phyloP scores from a whole-genome alignment of 441 rosid genomes.

The Gossypium schwendimanii region DNA sequence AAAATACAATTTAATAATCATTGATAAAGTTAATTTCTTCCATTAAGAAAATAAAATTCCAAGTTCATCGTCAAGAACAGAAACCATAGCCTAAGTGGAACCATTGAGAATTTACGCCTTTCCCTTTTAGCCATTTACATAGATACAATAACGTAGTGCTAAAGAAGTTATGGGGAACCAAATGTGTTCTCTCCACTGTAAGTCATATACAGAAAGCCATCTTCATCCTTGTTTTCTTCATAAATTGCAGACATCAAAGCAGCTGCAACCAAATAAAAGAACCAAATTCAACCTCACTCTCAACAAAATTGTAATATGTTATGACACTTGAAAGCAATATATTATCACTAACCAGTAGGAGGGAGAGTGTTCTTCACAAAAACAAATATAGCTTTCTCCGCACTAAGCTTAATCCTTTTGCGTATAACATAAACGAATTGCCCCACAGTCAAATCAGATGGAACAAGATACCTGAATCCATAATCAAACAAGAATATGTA shows the following conservation, averaged over 20 bases:
- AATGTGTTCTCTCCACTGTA: constrained; percentile 75
- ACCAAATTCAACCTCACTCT: neutral
- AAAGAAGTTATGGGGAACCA: constrained; percentile 23
- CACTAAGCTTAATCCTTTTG: constrained; percentile 45
- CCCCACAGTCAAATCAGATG: constrained; percentile 43
- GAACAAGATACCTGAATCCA: constrained; percentile 39
- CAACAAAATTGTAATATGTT: neutral
- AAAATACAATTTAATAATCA: neutral
- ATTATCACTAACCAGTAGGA: constrained; percentile 29
- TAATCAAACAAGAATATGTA: neutral
- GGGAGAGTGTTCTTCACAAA: constrained; percentile 41
- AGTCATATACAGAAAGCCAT: constrained; percentile 67
- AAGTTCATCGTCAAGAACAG: neutral
- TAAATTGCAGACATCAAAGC: constrained; percentile 59
- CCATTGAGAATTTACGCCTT: constrained; percentile 31
- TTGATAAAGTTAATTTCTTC: neutral
- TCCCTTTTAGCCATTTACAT: constrained; percentile 18
- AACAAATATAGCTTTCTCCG: constrained; percentile 45
- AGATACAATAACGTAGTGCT: neutral
- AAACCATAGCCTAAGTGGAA: neutral
- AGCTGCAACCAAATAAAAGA: constrained; percentile 23
- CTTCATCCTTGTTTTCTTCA: constrained; percentile 64
- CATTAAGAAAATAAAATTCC: constrained; percentile 1
- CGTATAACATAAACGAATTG: constrained; percentile 51
- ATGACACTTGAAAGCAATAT: neutral